Conservation (phyloP, 805 yeast genomes). For the Candida chauliodis region DNA sequence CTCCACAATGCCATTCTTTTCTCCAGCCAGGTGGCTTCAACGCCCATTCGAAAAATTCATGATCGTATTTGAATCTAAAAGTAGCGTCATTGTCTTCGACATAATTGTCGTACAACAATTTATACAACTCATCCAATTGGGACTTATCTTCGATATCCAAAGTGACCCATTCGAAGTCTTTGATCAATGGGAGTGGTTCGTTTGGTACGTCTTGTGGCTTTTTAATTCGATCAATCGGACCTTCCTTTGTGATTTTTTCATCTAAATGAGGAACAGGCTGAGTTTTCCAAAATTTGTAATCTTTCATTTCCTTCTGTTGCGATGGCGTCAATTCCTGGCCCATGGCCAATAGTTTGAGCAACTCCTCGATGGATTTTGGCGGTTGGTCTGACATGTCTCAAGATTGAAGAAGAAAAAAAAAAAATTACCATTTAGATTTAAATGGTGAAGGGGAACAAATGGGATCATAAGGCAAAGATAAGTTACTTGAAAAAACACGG, state of each 20-base stretch:
- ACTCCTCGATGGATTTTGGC: constrained; percentile 51
- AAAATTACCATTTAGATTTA: too few relatives aligned
- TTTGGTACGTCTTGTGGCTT: constrained; percentile 70
- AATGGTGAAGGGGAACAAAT: constrained; percentile 32
- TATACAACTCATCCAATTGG: constrained; percentile 74
- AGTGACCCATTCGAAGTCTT: constrained; percentile 87
- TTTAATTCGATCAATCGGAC: constrained; percentile 72
- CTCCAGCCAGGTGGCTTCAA: constrained; percentile 91
- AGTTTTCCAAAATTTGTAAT: constrained; percentile 95
- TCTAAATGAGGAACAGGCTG: constrained; percentile 88
- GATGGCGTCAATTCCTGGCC: constrained; percentile 53
- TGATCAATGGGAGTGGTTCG: constrained; percentile 65
- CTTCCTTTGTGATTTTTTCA: constrained; percentile 63
- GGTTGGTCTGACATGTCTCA: constrained; percentile 8
- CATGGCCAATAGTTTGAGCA: constrained; percentile 51
- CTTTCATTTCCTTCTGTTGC: constrained; percentile 73
- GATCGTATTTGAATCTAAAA: constrained; percentile 85
- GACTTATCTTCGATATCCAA: constrained; percentile 53
- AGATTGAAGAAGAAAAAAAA: not conserved
- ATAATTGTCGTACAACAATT: constrained; percentile 80
- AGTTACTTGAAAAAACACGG: constrained; percentile 41
- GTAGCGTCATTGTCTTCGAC: constrained; percentile 93
- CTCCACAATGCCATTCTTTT: constrained; percentile 89
- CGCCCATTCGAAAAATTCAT: constrained; percentile 87
- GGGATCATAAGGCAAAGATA: constrained; percentile 42